Evolutionary conservation across 352 stramenopile genomes (phyloP), one percentile per base, ranked within the genome.

Genomic region (Phytophthora multivora): DNA sequence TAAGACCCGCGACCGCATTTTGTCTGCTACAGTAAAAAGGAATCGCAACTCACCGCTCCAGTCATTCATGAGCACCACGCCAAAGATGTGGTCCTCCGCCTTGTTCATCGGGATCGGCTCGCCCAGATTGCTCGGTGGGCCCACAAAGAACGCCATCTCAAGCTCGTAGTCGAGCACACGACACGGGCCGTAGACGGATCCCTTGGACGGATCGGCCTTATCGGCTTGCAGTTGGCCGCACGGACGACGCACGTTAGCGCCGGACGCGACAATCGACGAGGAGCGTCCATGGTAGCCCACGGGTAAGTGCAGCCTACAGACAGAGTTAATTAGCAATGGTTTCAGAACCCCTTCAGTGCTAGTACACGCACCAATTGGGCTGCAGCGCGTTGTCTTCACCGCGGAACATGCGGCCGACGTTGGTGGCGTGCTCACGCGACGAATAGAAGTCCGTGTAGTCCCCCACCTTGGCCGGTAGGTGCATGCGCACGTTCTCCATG

Each of bases 381-480:
- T 98, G 93, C n/a, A 99, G 81, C 11, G 96, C 96, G 67, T 99
- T 98, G 36, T 98, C 94, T 63, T 96, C 82, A 41, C 86, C 89
- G 18, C 92, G 86, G 72, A 98, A 97, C 88, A 98, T 97, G 69
- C 94, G 84, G 45, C 92, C 92, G 25, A 97, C 85, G 72, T 99
- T 99, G 41, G 95, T 98, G 12, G 97, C 96, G 77, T 99, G 97
- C 72, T 99, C 95, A 15, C 94, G 82, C 25, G 89, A 98, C 57
- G 89, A 96, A 80, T 99, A 99, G 62, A 99, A 99, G 70, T 99
- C 97, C 19, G 97, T 98, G 79, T 98, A 99, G 76, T 99, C 96
- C 23, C 95, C 95, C 56, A 99, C 97, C 30, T 80, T 85, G 50
- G 92, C 90, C 15, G 97, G 97, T 13, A 99, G 70, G 59, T 98